phyloP scores from a whole-genome alignment of 495 filamentous ascomycete genomes.

The Pyrenula aspistea region DNA sequence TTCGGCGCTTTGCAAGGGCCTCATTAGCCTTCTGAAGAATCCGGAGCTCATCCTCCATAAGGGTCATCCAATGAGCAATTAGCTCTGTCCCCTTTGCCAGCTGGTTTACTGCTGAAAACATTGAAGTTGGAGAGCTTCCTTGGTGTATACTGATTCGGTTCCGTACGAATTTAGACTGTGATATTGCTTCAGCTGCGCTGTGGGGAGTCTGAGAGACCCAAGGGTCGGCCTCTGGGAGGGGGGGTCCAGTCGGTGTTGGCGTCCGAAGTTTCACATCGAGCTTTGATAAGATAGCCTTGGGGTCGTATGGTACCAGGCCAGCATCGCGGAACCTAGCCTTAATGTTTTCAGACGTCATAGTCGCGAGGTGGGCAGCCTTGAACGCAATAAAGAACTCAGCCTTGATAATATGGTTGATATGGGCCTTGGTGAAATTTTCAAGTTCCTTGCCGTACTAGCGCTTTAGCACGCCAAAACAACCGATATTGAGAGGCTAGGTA shows the following conservation, averaged over 20 bases:
- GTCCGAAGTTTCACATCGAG: background rate
- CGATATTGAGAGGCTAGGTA: conserved; percentile 16
- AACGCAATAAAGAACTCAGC: conserved; percentile 6
- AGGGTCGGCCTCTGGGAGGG: background rate
- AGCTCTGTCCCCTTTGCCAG: background rate
- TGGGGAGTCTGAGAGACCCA: background rate
- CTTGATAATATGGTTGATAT: conserved; percentile 8
- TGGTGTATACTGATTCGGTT: too few relatives aligned
- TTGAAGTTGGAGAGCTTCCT: background rate
- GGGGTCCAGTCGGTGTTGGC: background rate
- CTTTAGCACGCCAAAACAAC: conserved; percentile 13
- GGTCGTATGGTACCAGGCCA: conserved; percentile 5
- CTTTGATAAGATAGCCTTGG: conserved; percentile 9
- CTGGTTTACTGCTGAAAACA: background rate
- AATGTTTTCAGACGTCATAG: conserved; percentile 7
- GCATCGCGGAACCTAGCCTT: conserved; percentile 5
- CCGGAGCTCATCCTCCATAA: background rate
- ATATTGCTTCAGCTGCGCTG: background rate
- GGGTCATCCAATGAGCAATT: background rate
- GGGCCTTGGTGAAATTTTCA: conserved; percentile 1
- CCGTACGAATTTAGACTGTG: background rate
- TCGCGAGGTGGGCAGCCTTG: conserved; percentile 1
- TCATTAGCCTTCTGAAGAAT: background rate
- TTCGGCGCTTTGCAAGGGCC: background rate
- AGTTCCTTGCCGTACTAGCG: conserved; percentile 8